These are phyloP conservation scores for Dactylis glomerata DNA, from an alignment of 176 grass and related monocot species.

Conservation along the genomic window DNA sequence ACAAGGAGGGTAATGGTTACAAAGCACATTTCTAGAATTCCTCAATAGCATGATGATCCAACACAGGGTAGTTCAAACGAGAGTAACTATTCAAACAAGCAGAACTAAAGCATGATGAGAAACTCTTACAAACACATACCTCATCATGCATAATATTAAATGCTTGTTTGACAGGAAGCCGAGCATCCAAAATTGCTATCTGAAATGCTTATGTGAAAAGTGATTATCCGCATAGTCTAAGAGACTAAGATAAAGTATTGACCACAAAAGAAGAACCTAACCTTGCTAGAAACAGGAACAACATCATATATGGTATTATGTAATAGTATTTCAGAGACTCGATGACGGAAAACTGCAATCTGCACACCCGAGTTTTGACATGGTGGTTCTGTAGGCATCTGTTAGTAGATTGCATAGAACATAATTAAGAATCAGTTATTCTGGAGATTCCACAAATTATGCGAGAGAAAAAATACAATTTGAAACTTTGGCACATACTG, in stretches of 20 bases:
- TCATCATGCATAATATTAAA: slow-evolving; percentile 70
- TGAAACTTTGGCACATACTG: slow-evolving; percentile 49
- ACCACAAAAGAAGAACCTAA: slow-evolving; percentile 36
- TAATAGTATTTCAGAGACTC: slow-evolving; percentile 51
- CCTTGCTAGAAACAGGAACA: slow-evolving; percentile 65
- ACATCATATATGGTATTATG: slow-evolving; percentile 62
- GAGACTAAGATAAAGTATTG: not conserved
- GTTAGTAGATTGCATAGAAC: not conserved
- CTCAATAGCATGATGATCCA: not conserved
- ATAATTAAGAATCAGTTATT: slow-evolving; percentile 20
- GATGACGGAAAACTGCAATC: slow-evolving; percentile 44
- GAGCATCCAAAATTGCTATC: slow-evolving; percentile 59
- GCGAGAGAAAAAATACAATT: not conserved
- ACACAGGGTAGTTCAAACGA: not conserved
- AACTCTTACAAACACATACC: slow-evolving; percentile 40
- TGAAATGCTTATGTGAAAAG: slow-evolving; percentile 35
- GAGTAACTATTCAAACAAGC: not conserved
- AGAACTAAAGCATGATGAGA: not conserved
- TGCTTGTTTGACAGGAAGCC: slow-evolving; percentile 64
- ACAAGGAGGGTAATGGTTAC: not conserved
- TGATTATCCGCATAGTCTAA: slow-evolving; percentile 16
- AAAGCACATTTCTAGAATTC: not conserved
- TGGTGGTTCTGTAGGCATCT: slow-evolving; percentile 45
- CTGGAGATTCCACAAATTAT: not conserved
- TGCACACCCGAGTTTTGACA: slow-evolving; percentile 34